Conservation (phyloP, 1,139 yeast genomes). For the Spathaspora sp. region DNA sequence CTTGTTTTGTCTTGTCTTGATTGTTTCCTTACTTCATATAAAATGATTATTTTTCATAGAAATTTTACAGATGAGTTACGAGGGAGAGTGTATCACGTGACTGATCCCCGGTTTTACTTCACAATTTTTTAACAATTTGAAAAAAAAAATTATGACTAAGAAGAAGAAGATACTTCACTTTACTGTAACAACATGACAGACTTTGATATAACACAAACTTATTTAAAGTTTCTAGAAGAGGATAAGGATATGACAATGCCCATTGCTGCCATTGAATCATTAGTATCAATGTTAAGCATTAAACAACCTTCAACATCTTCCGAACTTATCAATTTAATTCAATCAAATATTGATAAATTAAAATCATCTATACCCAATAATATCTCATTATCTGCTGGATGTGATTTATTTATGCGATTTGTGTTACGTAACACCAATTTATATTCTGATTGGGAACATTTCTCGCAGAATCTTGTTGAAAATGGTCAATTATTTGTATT, state of each 20-base stretch:
- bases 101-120: too few relatives aligned
- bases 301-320: conserved; percentile 92
- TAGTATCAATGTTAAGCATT: conserved; percentile 76
- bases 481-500: conserved; percentile 91
- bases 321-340: conserved; percentile 80
- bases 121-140: background rate
- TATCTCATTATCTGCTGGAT: conserved; percentile 92
- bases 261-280: conserved; percentile 94
- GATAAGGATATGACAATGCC: conserved; percentile 99
- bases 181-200: background rate
- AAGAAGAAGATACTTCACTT: background rate
- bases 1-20: too few relatives aligned
- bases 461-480: conserved; percentile 82
- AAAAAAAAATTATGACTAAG: background rate
- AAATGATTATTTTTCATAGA: background rate
- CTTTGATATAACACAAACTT: conserved; percentile 80
- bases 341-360: conserved; percentile 70
- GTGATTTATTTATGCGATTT: conserved; percentile 93
- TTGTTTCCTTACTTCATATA: background rate
- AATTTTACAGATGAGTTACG: background rate
- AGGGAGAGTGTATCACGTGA: background rate
- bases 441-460: conserved; percentile 89
- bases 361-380: conserved; percentile 85
- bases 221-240: conserved; percentile 74
- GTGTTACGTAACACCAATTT: conserved; percentile 86